Conservation (phyloP, 1,139 yeast genomes). For the Hyphopichia fennica region DNA sequence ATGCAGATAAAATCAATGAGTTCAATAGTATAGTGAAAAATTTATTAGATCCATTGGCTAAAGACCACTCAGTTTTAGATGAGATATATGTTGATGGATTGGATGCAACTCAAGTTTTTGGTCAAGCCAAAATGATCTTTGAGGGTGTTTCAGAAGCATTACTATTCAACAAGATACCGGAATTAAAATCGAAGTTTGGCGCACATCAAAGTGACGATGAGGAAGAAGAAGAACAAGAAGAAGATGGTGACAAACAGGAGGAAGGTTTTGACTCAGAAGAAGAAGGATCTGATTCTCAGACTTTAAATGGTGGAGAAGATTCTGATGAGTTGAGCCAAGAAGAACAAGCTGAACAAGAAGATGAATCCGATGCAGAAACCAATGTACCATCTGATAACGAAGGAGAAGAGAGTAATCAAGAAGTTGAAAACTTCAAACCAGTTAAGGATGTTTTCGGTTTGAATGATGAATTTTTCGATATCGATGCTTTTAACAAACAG, state of each 20-base stretch:
- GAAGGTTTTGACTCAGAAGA: slow-evolving; percentile 19
- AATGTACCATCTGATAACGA: slow-evolving; percentile 15
- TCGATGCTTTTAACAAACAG: slow-evolving; percentile 84
- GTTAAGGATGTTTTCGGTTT: slow-evolving; percentile 61
- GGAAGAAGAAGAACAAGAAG: slow-evolving; percentile 19
- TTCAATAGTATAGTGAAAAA: slow-evolving; percentile 48
- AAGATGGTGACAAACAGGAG: slow-evolving; percentile 12
- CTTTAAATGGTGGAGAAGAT: slow-evolving; percentile 15
- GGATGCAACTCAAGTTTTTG: slow-evolving; percentile 91
- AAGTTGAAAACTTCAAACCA: slow-evolving; percentile 12
- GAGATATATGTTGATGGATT: slow-evolving; percentile 83
- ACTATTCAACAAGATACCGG: slow-evolving; percentile 47
- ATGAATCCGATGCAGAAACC: slow-evolving; percentile 10
- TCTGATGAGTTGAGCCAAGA: slow-evolving; percentile 16
- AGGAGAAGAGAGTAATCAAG: slow-evolving; percentile 13
- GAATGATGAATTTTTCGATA: slow-evolving; percentile 82
- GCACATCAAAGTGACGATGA: slow-evolving; percentile 7
- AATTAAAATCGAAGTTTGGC: slow-evolving; percentile 28
- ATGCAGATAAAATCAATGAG: slow-evolving; percentile 12
- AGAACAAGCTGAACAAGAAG: slow-evolving; percentile 9
- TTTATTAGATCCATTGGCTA: slow-evolving; percentile 65
- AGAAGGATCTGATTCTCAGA: slow-evolving; percentile 16
- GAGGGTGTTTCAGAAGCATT: slow-evolving; percentile 36
- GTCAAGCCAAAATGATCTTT: slow-evolving; percentile 82
- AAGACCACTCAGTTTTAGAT: slow-evolving; percentile 69